Conservation (phyloP, 2,329 filamentous ascomycete genomes). For the Colletotrichum limetticola region DNA sequence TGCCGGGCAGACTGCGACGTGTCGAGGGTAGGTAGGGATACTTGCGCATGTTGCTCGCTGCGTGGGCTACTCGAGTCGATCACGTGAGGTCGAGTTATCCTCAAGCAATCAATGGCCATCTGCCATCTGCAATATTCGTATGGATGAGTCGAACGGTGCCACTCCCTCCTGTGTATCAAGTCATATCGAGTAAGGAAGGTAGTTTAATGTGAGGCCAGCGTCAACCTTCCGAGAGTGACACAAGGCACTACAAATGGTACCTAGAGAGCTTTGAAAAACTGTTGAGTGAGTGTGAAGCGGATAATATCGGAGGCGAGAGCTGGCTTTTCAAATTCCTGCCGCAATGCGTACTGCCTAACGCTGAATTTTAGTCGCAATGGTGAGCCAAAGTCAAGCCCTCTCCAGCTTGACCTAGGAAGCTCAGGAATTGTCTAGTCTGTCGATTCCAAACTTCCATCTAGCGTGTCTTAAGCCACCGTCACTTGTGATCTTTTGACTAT, state of each 20-base stretch:
- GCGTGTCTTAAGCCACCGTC: background rate
- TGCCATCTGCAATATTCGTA: background rate
- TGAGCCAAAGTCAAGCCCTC: background rate
- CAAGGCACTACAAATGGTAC: background rate
- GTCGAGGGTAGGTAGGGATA: background rate
- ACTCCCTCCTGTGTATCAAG: background rate
- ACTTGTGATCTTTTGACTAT: background rate
- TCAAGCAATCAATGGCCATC: background rate
- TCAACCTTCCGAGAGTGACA: constrained; percentile 7
- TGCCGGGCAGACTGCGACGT: background rate
- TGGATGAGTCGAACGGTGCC: background rate
- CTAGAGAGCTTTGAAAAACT: background rate
- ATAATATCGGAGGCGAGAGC: constrained; percentile 1
- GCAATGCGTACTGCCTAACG: background rate
- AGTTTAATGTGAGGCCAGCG: background rate
- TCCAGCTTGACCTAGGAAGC: background rate
- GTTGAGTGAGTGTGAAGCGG: background rate
- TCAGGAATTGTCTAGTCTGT: background rate
- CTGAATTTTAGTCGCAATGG: background rate
- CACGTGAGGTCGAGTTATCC: background rate
- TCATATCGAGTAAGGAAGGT: background rate
- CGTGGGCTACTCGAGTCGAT: background rate
- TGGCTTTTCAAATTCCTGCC: background rate
- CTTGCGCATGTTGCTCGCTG: background rate
- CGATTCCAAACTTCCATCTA: background rate